phyloP scores from a whole-genome alignment of 192 early-diverging fungal species.

The Dispira simplex region DNA sequence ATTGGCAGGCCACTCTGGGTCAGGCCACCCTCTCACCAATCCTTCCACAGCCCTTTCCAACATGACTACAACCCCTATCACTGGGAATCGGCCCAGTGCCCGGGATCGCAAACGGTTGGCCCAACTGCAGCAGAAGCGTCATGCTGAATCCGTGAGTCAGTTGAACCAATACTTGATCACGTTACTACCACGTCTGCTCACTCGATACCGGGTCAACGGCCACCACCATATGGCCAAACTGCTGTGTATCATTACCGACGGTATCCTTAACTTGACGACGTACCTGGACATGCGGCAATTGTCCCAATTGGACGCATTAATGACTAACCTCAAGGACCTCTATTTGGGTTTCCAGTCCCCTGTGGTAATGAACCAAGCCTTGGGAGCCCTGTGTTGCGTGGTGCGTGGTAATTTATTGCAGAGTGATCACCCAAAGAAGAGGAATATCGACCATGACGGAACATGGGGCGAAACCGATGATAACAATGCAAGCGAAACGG shows the following conservation, averaged over 20 bases:
- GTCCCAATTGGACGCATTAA: background rate
- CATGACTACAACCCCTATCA: background rate
- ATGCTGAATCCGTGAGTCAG: background rate
- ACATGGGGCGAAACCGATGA: background rate
- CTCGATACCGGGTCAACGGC: conserved; percentile 6
- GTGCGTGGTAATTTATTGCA: background rate
- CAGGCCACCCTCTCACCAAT: background rate
- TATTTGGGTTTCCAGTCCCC: background rate
- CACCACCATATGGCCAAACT: background rate
- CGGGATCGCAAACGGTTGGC: background rate
- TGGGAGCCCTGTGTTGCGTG: background rate
- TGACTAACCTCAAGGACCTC: background rate
- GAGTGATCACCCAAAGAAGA: too few relatives aligned
- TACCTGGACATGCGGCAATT: background rate
- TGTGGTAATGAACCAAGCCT: background rate
- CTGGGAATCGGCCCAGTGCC: background rate
- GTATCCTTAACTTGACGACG: background rate
- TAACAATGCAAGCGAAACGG: background rate
- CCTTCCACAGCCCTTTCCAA: background rate
- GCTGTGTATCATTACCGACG: background rate
- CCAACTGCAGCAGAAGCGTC: background rate
- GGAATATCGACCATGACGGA: background rate
- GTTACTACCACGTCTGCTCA: background rate
- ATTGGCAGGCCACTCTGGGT: background rate
- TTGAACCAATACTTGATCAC: background rate